Base-by-base conservation (phyloP, 805 yeast species). In the Clavispora carvajalis region DNA sequence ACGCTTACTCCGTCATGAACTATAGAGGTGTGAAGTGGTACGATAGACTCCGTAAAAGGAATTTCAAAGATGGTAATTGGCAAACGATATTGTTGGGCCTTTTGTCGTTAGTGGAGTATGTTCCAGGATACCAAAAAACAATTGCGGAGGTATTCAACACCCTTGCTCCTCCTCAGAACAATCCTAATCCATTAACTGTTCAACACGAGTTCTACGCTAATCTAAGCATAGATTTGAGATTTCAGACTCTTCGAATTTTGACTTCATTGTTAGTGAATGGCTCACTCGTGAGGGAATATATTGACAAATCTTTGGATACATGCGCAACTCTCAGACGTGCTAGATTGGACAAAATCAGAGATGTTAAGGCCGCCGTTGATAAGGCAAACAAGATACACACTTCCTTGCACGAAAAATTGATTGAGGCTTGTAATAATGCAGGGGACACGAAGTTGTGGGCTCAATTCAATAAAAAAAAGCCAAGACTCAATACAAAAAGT, bases 21-120 rank as follows among this genome's bases (percentile, higher is more conserved):
- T 75, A 78, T 58, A 68, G 82, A 40, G 80, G 80, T 33, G 62
- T 66, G 0, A 62, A 80, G 10, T 93, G 98, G 96, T 77, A 80
- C 43, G 95, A 85, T 22, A 69, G 95, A 30, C 68, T 91, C 15
- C 74, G 80, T 11, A 80, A 77, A 40, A 77, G 96, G 40, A 76
- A 76, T 47, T 93, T 85, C 59, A 79, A 74, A 51, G 89, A 87
- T 52, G 95, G 96, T 4, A 79, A 79, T 40, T 91, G 97, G 96
- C 82, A 87, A 51, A 72, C 83, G 30, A 75, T 84, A 33, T 59
- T 90, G 33, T 58, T 89, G 36, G 96, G 96, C 23, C 68, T 89
- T 2, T 69, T 90, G 31, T 77, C 79, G 16, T 67, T 71, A 36
- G 77, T 79, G 12, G 78, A 79, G 34, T 71, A 79, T 47, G 69